Conservation (phyloP, 2,329 filamentous ascomycete genomes). For the Magnaporthiopsis incrustans region DNA sequence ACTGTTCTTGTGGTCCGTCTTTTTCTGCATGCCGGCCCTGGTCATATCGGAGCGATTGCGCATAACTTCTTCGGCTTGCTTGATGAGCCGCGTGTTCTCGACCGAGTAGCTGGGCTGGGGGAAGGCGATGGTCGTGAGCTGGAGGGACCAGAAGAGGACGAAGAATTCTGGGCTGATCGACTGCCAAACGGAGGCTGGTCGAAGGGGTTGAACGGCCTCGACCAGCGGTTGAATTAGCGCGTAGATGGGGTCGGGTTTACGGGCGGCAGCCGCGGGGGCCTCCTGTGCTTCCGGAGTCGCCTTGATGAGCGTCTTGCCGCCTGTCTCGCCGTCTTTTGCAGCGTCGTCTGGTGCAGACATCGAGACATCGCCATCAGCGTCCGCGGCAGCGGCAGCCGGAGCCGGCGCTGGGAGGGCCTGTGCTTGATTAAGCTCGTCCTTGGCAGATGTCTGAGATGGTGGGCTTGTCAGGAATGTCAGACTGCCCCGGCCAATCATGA, state of each 20-base stretch:
- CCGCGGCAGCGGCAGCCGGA: slow-evolving; percentile 20
- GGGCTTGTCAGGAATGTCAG: slow-evolving; percentile 52
- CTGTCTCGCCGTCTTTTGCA: slow-evolving; percentile 17
- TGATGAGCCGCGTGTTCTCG: slow-evolving; percentile 62
- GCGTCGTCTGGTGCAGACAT: slow-evolving; percentile 31
- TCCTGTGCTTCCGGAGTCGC: not conserved
- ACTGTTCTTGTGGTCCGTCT: slow-evolving; percentile 61
- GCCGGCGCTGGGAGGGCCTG: slow-evolving; percentile 12
- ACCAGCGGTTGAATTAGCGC: slow-evolving; percentile 69
- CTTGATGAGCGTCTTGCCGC: slow-evolving; percentile 10
- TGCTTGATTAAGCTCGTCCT: slow-evolving; percentile 22
- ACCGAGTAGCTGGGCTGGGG: slow-evolving; percentile 70
- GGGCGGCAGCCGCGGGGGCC: slow-evolving; percentile 21
- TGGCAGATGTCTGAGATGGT: slow-evolving; percentile 20
- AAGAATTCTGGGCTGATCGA: slow-evolving; percentile 76
- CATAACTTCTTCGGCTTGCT: slow-evolving; percentile 58
- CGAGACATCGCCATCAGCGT: slow-evolving; percentile 50
- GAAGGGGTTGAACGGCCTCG: slow-evolving; percentile 52
- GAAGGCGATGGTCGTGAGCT: slow-evolving; percentile 72
- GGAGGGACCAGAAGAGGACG: slow-evolving; percentile 85
- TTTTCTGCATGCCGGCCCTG: slow-evolving; percentile 55
- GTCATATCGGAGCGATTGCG: slow-evolving; percentile 68
- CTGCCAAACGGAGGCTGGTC: slow-evolving; percentile 57
- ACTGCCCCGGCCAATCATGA: slow-evolving; percentile 71
- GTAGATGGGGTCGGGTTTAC: slow-evolving; percentile 46